Evolutionary conservation across 495 filamentous ascomycete genomes (phyloP).

Genomic region (Tuber melanosporum): DNA sequence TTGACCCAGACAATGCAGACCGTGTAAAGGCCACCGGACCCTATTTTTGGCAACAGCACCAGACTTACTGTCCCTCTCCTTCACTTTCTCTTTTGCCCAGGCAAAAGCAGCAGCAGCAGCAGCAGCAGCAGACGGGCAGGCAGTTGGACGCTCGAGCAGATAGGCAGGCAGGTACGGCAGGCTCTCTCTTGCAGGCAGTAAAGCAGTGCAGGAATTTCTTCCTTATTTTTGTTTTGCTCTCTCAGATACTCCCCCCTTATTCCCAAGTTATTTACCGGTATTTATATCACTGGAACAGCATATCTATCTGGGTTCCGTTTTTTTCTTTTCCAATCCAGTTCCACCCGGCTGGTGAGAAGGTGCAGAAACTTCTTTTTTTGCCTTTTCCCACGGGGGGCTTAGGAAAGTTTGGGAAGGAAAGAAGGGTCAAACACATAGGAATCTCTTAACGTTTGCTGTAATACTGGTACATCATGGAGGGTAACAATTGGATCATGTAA

Average conservation of each 20-base stretch:
- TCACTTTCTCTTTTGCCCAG: neutral
- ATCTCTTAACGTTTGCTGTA: neutral
- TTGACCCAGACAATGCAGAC: neutral
- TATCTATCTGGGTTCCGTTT: slow-evolving; percentile 3
- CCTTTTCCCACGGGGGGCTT: neutral
- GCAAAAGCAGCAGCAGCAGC: neutral
- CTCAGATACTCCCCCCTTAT: neutral
- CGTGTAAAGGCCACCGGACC: neutral
- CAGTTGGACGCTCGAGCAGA: neutral
- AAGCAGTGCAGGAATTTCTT: neutral
- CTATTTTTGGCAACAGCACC: neutral
- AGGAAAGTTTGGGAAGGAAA: neutral
- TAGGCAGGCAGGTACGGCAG: neutral
- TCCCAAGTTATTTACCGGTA: neutral
- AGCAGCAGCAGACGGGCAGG: too few species aligned
- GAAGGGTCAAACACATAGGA: neutral
- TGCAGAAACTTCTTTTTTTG: neutral
- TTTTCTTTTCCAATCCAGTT: neutral
- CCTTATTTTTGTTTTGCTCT: neutral
- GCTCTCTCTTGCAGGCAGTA: neutral
- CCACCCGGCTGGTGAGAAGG: neutral
- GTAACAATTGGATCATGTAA: slow-evolving; percentile 3
- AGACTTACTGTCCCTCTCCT: neutral
- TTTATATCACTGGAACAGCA: slow-evolving; percentile 5
- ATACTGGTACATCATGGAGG: neutral